phyloP scores from a whole-genome alignment of 2,329 filamentous ascomycete genomes.

The Apiospora phragmitis region DNA sequence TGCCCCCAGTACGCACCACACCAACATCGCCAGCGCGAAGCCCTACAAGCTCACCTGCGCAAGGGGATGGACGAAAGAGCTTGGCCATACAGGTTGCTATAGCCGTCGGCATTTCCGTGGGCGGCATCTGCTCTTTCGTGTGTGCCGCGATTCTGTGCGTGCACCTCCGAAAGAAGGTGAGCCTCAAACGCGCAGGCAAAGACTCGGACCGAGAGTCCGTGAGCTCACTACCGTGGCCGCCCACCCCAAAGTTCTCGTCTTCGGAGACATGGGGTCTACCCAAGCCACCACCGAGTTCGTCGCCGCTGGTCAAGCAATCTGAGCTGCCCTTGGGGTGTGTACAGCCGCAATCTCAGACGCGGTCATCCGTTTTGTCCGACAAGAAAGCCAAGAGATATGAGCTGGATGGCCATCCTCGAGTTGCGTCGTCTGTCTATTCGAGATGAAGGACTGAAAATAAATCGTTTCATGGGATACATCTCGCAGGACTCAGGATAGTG shows the following conservation, averaged over 20 bases:
- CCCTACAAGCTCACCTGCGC: background rate
- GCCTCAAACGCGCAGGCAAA: background rate
- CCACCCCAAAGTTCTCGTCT: background rate
- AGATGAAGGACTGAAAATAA: background rate
- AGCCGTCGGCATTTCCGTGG: background rate
- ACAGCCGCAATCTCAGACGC: background rate
- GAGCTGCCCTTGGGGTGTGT: background rate
- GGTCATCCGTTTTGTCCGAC: background rate
- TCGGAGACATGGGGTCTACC: background rate
- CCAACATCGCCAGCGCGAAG: background rate
- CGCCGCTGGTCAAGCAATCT: background rate
- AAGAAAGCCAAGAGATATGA: background rate
- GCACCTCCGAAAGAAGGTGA: background rate
- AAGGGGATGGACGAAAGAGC: background rate
- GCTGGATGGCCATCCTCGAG: background rate
- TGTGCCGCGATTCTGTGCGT: background rate
- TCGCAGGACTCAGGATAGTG: background rate
- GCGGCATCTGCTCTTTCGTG: background rate
- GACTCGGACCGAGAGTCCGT: background rate
- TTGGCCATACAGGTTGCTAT: background rate
- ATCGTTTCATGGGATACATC: background rate
- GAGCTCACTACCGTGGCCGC: background rate
- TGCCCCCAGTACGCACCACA: background rate
- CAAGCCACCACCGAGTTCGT: background rate
- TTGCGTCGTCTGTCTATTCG: background rate